Evolutionary conservation across 1,284 basidiomycete genomes (phyloP), one percentile per base, ranked within the genome.

Genomic region (Cutaneotrichosporon cavernicola): DNA sequence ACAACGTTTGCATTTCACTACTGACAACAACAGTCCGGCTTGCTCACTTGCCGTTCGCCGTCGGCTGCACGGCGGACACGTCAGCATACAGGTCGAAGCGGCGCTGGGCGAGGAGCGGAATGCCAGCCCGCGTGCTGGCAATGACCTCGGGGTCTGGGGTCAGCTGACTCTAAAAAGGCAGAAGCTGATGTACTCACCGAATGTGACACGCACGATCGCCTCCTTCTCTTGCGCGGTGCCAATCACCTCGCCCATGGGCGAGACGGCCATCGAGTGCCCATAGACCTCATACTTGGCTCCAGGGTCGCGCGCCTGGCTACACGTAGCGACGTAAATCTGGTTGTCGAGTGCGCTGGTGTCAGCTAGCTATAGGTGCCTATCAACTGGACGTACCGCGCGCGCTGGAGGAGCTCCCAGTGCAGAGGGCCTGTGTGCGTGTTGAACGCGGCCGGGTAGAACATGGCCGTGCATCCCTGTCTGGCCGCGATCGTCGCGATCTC

Each of bases 361-460:
- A 53, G 51, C 49, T 16, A 9, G 2, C 16, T 8, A n/a, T 18
- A 9, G 22, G 18, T 9, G 22, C 14, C 0, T 22, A 13, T 13
- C 22, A 30, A 22, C 22, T 26, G 18, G 51, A 22, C 51, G 4
- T 14, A 53, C 51, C 56, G 87, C 86, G 43, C 56, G 57, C 90
- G 85, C 73, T 91, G 90, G 11, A 97, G 83, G 3, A 97, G 83
- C 74, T 94, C 91, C 93, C 93, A 97, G 75, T 96, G 91, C 55
- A 95, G 82, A 0, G 92, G 92, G 0, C 94, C 93, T 0, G 94
- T 96, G 0, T 92, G 94, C 67, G 86, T 79, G 75, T 93, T 94
- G 84, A 95, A 95, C 21, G 92, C 92, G 14, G 86, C 86, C 0
- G 92, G 92, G 75, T 96, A 97, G 62, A 97, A 85, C 68, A 96